Evolutionary conservation across 176 grass and related monocot genomes (phyloP).

Genomic region (Ampelocalamus luodianensis): DNA sequence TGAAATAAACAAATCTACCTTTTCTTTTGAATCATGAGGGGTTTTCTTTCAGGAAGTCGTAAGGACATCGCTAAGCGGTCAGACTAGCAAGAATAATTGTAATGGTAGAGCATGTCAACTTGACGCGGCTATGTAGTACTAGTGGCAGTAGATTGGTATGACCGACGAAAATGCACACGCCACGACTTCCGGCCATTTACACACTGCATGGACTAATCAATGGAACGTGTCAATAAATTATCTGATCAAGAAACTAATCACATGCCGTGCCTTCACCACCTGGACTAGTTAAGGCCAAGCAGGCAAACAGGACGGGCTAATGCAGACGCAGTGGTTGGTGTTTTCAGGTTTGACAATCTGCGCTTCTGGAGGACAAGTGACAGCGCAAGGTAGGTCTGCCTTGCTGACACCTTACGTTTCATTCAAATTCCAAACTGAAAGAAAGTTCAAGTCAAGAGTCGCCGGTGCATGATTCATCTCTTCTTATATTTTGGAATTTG

Average conservation of each 20-base stretch:
- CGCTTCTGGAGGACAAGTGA: slow-evolving; percentile 12
- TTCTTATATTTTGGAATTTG: neutral
- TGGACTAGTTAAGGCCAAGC: neutral
- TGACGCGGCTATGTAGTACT: neutral
- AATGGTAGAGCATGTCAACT: slow-evolving; percentile 23
- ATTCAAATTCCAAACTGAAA: neutral
- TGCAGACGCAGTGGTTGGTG: slow-evolving; percentile 40
- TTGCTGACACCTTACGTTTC: slow-evolving; percentile 14
- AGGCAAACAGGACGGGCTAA: neutral
- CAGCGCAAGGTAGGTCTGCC: slow-evolving; percentile 18
- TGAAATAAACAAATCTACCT: neutral
- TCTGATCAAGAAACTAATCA: slow-evolving; percentile 12
- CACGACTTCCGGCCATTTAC: neutral
- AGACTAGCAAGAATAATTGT: neutral
- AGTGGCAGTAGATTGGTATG: neutral
- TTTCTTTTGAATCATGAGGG: neutral
- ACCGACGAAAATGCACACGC: neutral
- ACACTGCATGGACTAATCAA: slow-evolving; percentile 23
- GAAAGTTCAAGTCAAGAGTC: neutral
- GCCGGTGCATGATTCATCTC: neutral
- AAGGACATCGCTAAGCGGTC: neutral
- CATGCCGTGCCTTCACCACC: neutral
- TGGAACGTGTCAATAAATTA: neutral
- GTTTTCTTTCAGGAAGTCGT: neutral
- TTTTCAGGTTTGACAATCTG: slow-evolving; percentile 41